A percentile compares a stretch with the other conserved stretches of the same genome.
Conservation (phyloP, 2,329 filamentous ascomycete species). For the Elsinoe necatrix region DNA sequence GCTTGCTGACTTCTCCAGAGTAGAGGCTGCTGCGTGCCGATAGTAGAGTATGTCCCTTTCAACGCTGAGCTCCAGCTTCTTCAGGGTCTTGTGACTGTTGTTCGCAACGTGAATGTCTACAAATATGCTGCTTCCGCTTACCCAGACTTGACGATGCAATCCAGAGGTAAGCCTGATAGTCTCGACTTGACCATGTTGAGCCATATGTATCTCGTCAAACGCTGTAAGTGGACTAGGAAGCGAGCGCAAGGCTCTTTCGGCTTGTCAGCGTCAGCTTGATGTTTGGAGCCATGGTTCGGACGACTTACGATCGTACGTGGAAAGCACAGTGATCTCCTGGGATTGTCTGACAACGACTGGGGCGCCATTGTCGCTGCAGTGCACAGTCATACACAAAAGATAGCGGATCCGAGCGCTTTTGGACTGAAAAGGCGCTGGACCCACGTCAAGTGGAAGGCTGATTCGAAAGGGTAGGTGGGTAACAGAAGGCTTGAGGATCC, state of each 20-base stretch:
- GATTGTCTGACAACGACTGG: constrained; percentile 44
- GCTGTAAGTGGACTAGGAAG: constrained; percentile 45
- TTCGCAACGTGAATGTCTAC: constrained; percentile 47
- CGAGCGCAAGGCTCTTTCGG: constrained; percentile 47
- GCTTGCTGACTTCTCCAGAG: constrained; percentile 40
- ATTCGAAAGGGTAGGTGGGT: constrained; percentile 44
- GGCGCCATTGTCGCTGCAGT: constrained; percentile 41
- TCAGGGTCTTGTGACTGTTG: constrained; percentile 41
- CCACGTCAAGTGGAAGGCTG: constrained; percentile 46
- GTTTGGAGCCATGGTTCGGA: neutral
- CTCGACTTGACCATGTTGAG: constrained; percentile 35
- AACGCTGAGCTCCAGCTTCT: constrained; percentile 44
- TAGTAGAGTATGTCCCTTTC: constrained; percentile 45
- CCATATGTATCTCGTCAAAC: constrained; percentile 39
- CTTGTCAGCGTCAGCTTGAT: constrained; percentile 24
- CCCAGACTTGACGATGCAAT: constrained; percentile 50
- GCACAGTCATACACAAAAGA: constrained; percentile 39
- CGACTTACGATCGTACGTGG: constrained; percentile 45
- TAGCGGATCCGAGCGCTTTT: constrained; percentile 46
- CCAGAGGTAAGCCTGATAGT: constrained; percentile 44
- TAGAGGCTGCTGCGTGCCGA: constrained; percentile 44
- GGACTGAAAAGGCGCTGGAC: constrained; percentile 46
- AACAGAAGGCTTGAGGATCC: constrained; percentile 42
- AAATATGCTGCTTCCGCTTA: constrained; percentile 48
- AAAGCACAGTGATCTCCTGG: constrained; percentile 43